A percentile compares a stretch with the other conserved stretches of the same genome.
Conservation (phyloP, 805 yeast genomes). For the Ogataea nakhonphanomensis region DNA sequence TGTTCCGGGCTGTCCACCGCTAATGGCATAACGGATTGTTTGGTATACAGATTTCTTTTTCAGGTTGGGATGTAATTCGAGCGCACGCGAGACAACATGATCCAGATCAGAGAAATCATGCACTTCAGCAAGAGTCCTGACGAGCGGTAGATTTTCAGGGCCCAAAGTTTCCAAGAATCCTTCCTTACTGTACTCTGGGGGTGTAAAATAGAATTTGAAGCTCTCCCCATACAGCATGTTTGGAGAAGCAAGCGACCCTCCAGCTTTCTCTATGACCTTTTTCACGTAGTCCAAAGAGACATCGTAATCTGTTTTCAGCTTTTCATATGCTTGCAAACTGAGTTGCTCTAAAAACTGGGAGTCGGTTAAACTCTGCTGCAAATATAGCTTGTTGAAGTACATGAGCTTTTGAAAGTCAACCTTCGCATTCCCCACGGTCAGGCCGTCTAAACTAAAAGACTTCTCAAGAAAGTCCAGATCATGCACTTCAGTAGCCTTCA, state of each 20-base stretch:
- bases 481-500: conserved; percentile 50
- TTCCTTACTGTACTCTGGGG: conserved; percentile 31
- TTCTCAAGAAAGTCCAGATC: conserved; percentile 48
- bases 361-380: conserved; percentile 42
- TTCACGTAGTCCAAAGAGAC: conserved; percentile 33
- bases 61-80: conserved; percentile 10
- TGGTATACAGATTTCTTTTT: conserved; percentile 48
- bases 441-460: conserved; percentile 60
- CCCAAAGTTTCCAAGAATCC: conserved; percentile 9
- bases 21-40: conserved; percentile 60
- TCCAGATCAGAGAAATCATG: conserved; percentile 14
- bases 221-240: conserved; percentile 45
- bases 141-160: neutral
- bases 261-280: conserved; percentile 41
- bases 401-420: conserved; percentile 75
- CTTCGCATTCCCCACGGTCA: conserved; percentile 92
- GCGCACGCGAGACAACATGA: conserved; percentile 4
- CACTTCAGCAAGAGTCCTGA: conserved; percentile 9
- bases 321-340: conserved; percentile 30
- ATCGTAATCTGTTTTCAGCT: conserved; percentile 17
- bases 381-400: conserved; percentile 73
- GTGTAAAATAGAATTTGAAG: conserved; percentile 48
- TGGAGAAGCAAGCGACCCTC: conserved; percentile 49
- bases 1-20: conserved; percentile 70
- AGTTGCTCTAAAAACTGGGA: conserved; percentile 35